phyloP scores from a whole-genome alignment of 176 grass and related monocot species.

The Hsuehochloa calcarea region DNA sequence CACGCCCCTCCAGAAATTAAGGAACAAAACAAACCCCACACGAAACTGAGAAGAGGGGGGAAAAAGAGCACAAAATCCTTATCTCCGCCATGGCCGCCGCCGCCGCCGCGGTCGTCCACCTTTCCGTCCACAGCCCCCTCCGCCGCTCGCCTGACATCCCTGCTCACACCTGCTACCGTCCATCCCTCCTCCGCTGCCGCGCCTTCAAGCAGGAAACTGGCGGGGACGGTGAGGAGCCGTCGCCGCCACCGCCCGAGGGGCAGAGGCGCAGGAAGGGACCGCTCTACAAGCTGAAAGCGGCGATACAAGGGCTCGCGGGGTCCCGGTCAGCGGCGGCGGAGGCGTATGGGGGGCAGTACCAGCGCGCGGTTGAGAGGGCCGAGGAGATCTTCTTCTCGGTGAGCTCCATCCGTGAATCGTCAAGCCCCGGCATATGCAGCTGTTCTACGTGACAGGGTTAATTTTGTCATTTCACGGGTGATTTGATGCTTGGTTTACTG shows the following conservation, averaged over 20 bases:
- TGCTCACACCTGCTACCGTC: conserved; percentile 24
- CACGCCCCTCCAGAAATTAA: conserved; percentile 36
- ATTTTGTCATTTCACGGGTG: background rate
- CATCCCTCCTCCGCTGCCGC: conserved; percentile 44
- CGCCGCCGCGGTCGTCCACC: conserved; percentile 52
- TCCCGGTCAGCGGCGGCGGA: conserved; percentile 37
- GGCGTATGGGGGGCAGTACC: conserved; percentile 58
- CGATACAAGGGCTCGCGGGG: conserved; percentile 65
- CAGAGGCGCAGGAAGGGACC: conserved; percentile 67
- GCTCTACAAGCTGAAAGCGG: conserved; percentile 76
- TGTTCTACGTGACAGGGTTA: background rate
- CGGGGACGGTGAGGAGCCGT: conserved; percentile 32
- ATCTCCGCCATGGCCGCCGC: conserved; percentile 58
- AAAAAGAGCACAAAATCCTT: conserved; percentile 25
- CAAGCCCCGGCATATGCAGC: background rate
- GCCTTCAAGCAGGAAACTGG: conserved; percentile 51
- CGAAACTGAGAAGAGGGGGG: background rate
- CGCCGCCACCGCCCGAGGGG: conserved; percentile 16
- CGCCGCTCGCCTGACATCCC: conserved; percentile 19
- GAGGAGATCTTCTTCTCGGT: conserved; percentile 99
- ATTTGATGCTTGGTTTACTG: background rate
- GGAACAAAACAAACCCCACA: conserved; percentile 13
- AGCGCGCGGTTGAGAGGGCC: conserved; percentile 77
- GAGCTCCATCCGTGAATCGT: conserved; percentile 30
- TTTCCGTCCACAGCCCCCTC: conserved; percentile 37